These are phyloP conservation scores for Hevea brasiliensis DNA, from an alignment of 345 rosid species.

Conservation along the genomic window DNA sequence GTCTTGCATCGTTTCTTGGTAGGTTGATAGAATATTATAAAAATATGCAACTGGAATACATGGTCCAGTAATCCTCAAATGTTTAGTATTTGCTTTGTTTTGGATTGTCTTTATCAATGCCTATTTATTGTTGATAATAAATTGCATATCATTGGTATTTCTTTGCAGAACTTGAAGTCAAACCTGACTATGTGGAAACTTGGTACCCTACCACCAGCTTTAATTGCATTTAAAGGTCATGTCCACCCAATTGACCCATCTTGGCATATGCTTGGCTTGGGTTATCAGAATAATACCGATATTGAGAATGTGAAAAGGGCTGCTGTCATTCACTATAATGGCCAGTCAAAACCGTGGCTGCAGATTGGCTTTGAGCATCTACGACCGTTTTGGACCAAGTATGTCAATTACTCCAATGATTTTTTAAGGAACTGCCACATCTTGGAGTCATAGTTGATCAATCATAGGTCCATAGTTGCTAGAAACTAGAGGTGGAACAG, in stretches of 20 bases:
- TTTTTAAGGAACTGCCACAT: constrained; percentile 92
- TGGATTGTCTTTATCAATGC: not conserved
- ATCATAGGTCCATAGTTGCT: constrained; percentile 21
- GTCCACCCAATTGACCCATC: constrained; percentile 75
- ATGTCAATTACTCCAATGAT: constrained; percentile 85
- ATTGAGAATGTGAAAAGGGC: constrained; percentile 66
- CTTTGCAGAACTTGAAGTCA: constrained; percentile 77
- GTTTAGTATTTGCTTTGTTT: not conserved
- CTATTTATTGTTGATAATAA: not conserved
- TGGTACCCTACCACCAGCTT: constrained; percentile 97
- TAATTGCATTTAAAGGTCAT: constrained; percentile 89
- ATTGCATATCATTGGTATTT: constrained; percentile 7
- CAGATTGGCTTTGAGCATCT: constrained; percentile 96
- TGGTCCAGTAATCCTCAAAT: not conserved
- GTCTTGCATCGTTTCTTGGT: not conserved
- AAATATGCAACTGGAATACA: not conserved
- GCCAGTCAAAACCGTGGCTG: constrained; percentile 97
- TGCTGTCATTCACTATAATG: constrained; percentile 94
- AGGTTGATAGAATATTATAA: not conserved
- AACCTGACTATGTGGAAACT: constrained; percentile 96
- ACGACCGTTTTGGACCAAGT: constrained; percentile 94
- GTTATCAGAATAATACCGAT: constrained; percentile 78
- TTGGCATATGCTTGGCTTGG: constrained; percentile 99
- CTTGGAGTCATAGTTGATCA: constrained; percentile 62
- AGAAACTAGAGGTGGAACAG: constrained; percentile 32